A percentile compares a stretch with the other conserved stretches of the same genome.
Conservation (phyloP, 345 rosid species). For the Schrenkiella parvula region DNA sequence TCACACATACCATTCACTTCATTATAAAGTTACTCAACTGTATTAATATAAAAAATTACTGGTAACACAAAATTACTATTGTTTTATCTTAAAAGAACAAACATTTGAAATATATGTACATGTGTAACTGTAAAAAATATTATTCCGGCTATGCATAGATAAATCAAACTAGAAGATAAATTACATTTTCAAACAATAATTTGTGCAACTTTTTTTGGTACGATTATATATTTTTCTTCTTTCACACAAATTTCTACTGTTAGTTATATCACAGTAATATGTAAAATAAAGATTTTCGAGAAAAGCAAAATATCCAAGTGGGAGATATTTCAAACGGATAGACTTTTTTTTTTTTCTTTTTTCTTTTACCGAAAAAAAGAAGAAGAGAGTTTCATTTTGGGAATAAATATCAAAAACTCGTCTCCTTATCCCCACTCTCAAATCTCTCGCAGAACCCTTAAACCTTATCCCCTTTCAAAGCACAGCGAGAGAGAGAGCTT, state of each 20-base stretch:
- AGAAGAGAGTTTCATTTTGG: not conserved
- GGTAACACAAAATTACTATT: too few species aligned
- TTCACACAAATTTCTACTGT: not conserved
- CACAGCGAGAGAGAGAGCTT: constrained; percentile 5
- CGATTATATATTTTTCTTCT: not conserved
- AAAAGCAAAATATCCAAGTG: constrained; percentile 1
- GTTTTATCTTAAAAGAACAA: too few species aligned
- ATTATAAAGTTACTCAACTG: not conserved
- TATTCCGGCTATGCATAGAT: too few species aligned
- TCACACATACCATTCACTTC: not conserved
- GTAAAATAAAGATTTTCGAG: not conserved
- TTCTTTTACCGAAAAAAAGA: not conserved
- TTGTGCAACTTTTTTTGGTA: not conserved
- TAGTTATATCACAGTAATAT: not conserved
- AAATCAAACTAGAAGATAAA: not conserved
- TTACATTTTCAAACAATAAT: not conserved
- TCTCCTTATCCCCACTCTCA: constrained; percentile 10
- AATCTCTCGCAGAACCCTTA: constrained; percentile 23
- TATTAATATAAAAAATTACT: too few species aligned
- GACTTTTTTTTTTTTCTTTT: not conserved
- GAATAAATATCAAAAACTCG: constrained; percentile 24
- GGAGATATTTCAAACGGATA: constrained; percentile 24
- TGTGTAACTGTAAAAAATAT: not conserved
- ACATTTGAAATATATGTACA: not conserved
- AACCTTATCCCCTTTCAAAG: constrained; percentile 27